Evolutionary conservation across 2,329 filamentous ascomycete species (phyloP).

Genomic region (Ascochyta koolunga): DNA sequence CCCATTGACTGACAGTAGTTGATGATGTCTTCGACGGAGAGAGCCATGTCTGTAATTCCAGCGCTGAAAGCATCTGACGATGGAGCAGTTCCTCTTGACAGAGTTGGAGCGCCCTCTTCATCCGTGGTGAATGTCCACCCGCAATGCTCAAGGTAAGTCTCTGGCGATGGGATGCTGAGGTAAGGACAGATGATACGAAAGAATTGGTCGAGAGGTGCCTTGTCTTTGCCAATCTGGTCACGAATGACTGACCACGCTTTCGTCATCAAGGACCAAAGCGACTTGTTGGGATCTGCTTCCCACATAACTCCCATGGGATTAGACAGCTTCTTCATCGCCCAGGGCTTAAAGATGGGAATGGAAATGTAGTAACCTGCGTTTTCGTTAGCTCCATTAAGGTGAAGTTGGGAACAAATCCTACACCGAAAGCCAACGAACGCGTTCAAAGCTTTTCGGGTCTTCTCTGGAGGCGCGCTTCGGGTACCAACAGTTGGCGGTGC

Average conservation of each 20-base stretch:
- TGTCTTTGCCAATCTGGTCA: slow-evolving; percentile 56
- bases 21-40: slow-evolving; percentile 47
- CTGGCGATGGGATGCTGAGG: slow-evolving; percentile 56
- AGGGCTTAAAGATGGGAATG: slow-evolving; percentile 50
- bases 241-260: slow-evolving; percentile 63
- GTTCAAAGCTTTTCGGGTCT: slow-evolving; percentile 42
- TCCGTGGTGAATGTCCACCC: slow-evolving; percentile 54
- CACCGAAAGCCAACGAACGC: slow-evolving; percentile 47
- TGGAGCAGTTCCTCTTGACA: slow-evolving; percentile 22
- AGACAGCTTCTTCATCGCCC: slow-evolving; percentile 61
- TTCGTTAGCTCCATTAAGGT: slow-evolving; percentile 35
- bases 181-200: slow-evolving; percentile 53
- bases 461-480: slow-evolving; percentile 5
- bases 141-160: slow-evolving; percentile 54
- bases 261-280: slow-evolving; percentile 60
- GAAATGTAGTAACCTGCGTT: slow-evolving; percentile 55
- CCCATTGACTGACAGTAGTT: slow-evolving; percentile 31
- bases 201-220: slow-evolving; percentile 57
- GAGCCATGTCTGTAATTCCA: slow-evolving; percentile 28
- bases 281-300: slow-evolving; percentile 57
- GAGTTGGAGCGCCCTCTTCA: slow-evolving; percentile 26
- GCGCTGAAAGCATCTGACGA: slow-evolving; percentile 18
- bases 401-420: slow-evolving; percentile 19
- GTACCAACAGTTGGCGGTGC: slow-evolving; percentile 3
- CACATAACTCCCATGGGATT: slow-evolving; percentile 57